Conservation (phyloP, 345 rosid genomes). For the Lepidium didymum region DNA sequence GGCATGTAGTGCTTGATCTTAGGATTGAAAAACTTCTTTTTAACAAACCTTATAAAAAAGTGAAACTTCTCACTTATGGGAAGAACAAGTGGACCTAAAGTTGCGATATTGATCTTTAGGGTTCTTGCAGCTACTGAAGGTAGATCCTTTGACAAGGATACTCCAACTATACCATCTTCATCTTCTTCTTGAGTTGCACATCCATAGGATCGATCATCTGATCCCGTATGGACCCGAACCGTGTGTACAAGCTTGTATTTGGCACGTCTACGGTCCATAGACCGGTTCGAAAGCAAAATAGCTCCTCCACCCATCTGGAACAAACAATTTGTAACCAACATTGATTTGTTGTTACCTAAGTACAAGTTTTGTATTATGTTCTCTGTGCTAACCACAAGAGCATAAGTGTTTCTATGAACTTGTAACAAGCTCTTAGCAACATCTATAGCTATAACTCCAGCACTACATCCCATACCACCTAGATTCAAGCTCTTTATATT, state of each 20-base stretch:
- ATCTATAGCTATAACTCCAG: constrained; percentile 29
- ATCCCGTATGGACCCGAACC: constrained; percentile 52
- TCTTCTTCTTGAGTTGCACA: constrained; percentile 57
- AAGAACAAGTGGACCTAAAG: constrained; percentile 60
- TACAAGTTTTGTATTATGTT: constrained; percentile 45
- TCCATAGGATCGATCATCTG: constrained; percentile 41
- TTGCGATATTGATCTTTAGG: constrained; percentile 54
- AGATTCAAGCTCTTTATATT: constrained; percentile 25
- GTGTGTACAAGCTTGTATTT: constrained; percentile 53
- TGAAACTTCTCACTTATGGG: constrained; percentile 50
- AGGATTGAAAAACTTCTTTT: constrained; percentile 36
- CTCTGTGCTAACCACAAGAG: constrained; percentile 54
- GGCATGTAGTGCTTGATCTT: constrained; percentile 34
- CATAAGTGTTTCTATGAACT: constrained; percentile 46
- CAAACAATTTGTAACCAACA: constrained; percentile 54
- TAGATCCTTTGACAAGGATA: constrained; percentile 52
- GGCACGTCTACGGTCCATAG: constrained; percentile 32
- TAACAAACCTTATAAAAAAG: constrained; percentile 34
- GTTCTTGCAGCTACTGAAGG: constrained; percentile 59
- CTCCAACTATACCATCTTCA: constrained; percentile 30
- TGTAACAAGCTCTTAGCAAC: constrained; percentile 26
- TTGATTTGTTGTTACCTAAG: constrained; percentile 44
- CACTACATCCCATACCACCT: constrained; percentile 34
- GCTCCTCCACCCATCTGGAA: constrained; percentile 56
- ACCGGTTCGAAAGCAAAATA: constrained; percentile 42